phyloP scores from a whole-genome alignment of 2,329 filamentous ascomycete species.

The Pyrenophora graminea region DNA sequence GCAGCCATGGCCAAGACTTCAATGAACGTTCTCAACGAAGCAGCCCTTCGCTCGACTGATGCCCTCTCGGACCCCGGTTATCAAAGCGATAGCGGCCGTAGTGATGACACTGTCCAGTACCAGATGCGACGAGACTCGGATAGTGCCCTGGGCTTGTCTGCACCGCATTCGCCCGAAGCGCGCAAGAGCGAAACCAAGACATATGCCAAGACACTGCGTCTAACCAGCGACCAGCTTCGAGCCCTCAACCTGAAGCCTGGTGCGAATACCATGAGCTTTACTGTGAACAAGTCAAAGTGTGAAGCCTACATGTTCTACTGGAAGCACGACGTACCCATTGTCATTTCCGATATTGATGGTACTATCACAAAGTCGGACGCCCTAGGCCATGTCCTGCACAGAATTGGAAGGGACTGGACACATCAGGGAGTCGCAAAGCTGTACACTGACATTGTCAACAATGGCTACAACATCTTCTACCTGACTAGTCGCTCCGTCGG shows the following conservation, averaged over 20 bases:
- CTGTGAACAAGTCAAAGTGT: constrained; percentile 92
- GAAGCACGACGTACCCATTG: constrained; percentile 87
- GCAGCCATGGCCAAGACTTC: constrained; percentile 71
- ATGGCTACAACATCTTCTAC: constrained; percentile 99
- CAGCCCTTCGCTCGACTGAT: constrained; percentile 67
- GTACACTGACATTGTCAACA: constrained; percentile 91
- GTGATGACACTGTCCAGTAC: constrained; percentile 60
- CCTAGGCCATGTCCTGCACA: constrained; percentile 89
- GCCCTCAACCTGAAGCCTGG: constrained; percentile 79
- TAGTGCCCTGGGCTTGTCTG: constrained; percentile 68
- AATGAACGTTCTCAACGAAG: constrained; percentile 57
- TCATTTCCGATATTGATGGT: constrained; percentile 98
- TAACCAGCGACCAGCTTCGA: constrained; percentile 95
- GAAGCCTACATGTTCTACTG: constrained; percentile 92
- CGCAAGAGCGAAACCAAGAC: constrained; percentile 72
- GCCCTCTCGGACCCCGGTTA: constrained; percentile 92
- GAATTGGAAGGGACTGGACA: constrained; percentile 97
- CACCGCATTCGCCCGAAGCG: constrained; percentile 58
- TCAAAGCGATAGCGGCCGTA: constrained; percentile 79
- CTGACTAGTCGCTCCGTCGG: constrained; percentile 92
- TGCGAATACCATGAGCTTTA: constrained; percentile 94
- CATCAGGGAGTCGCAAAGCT: constrained; percentile 95
- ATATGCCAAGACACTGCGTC: constrained; percentile 92
- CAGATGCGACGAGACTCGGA: constrained; percentile 72
- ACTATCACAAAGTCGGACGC: constrained; percentile 98